Base-by-base conservation (phyloP, 179 eudicot genomes). In the Beta corolliflora region DNA sequence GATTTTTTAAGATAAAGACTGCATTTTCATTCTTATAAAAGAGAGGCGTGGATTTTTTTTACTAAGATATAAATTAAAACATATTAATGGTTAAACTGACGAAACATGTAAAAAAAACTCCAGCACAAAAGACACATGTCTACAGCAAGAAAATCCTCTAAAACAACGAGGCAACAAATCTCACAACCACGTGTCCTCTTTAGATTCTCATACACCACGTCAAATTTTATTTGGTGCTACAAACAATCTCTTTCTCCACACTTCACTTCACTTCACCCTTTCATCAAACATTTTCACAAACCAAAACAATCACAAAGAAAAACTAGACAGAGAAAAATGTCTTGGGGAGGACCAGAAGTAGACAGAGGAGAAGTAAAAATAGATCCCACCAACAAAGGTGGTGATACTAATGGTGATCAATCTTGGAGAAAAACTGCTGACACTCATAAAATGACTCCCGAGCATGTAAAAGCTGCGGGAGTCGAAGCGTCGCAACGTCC, bases 381-480 rank as follows among this genome's bases (percentile, higher is more conserved):
- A 2, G 88, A 83, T 50, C 76, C 52, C 3, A 52, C 9, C 19
- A 23, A 12, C 6, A 72, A 63, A 31, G 79, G 61, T 5, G 78
- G 52, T 1, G 73, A 36, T 36, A 36, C 2, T 36, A 36, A 61
- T 41, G 83, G 73, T 13, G 82, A 80, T 15, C 87, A 86, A 60
- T 88, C 84, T n/a, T 86, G 90, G 90, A 85, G 81, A 25, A 92
- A 87, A 71, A 90, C 81, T 11, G 95, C 88, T 2, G 95, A 88
- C 80, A 89, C 93, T 19, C 89, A 87, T 89, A 87, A 86, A 86
- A 92, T 91, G 93, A 88, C 85, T 53, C 79, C 87, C 2, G 93
- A 92, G 77, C 84, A 85, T 29, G 89, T 88, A 29, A 90, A 77
- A 79, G 86, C 70, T 5, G 84, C 89, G 1, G 93, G 92, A 5